Evolutionary conservation across 2,329 filamentous ascomycete species (phyloP).

Genomic region (Blastomyces percursus): DNA sequence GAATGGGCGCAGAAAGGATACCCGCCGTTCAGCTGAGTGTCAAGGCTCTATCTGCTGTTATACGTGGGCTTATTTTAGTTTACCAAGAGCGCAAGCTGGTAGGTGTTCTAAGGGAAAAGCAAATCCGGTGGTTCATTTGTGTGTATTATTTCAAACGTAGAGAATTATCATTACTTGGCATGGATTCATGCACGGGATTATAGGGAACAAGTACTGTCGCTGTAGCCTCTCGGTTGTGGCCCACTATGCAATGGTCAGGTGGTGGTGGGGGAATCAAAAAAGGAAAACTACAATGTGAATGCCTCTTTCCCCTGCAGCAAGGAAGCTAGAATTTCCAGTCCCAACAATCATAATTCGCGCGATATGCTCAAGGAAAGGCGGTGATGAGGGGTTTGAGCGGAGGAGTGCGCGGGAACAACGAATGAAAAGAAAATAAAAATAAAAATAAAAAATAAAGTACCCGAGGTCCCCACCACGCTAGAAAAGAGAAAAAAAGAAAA

Average conservation of each 20-base stretch:
- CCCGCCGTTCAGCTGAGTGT: not conserved
- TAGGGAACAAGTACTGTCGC: not conserved
- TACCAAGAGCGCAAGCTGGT: no score
- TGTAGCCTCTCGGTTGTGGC: not conserved
- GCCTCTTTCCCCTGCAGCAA: not conserved
- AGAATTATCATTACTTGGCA: not conserved
- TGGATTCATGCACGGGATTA: not conserved
- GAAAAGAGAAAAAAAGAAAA: not conserved
- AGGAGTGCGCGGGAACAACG: no score
- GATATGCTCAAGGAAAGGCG: no score
- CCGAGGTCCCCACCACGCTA: no score
- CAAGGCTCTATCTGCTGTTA: no score
- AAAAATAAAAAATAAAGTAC: not conserved
- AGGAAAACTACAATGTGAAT: not conserved
- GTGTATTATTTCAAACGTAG: not conserved
- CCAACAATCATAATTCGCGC: no score
- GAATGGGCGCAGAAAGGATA: conserved; percentile 21
- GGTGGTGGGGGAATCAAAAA: not conserved
- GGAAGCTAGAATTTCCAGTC: not conserved
- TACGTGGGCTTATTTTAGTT: no score
- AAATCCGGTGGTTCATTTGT: not conserved
- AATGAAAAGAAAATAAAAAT: not conserved
- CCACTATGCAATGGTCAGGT: not conserved
- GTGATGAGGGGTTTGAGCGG: no score
- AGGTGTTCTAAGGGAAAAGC: not conserved